These are phyloP conservation scores for Suillus clintonianus DNA, from an alignment of 768 basidiomycete species.

Conservation along the genomic window DNA sequence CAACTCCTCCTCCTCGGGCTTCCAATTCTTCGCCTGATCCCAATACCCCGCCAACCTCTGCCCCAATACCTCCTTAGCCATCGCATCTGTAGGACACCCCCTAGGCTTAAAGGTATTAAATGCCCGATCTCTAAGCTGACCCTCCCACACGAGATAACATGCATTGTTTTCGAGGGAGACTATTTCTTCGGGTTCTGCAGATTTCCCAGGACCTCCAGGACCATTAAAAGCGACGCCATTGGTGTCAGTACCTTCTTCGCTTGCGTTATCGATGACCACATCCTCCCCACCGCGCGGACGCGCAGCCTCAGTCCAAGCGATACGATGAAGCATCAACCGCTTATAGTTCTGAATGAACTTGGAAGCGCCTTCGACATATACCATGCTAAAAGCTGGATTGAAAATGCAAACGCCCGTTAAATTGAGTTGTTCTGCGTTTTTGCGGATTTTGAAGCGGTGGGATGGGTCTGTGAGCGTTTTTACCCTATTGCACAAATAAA, in stretches of 20 bases:
- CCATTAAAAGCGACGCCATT: slow-evolving; percentile 19
- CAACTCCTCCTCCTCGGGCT: slow-evolving; percentile 76
- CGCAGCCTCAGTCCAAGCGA: slow-evolving; percentile 92
- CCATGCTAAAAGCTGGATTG: slow-evolving; percentile 85
- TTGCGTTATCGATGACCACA: slow-evolving; percentile 60
- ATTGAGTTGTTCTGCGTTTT: slow-evolving; percentile 91
- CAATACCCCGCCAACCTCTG: slow-evolving; percentile 86
- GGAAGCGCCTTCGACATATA: slow-evolving; percentile 90
- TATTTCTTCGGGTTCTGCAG: slow-evolving; percentile 23
- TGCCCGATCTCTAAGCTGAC: slow-evolving; percentile 76
- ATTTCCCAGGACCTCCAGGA: slow-evolving; percentile 30
- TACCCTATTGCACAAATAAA: slow-evolving; percentile 50
- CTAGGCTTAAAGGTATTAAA: slow-evolving; percentile 82
- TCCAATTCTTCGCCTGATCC: slow-evolving; percentile 94
- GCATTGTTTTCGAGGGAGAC: slow-evolving; percentile 80
- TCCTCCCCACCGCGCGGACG: slow-evolving; percentile 75
- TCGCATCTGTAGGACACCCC: slow-evolving; percentile 79
- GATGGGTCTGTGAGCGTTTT: slow-evolving; percentile 87
- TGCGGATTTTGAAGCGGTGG: slow-evolving; percentile 95
- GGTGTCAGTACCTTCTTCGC: slow-evolving; percentile 40
- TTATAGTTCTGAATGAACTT: slow-evolving; percentile 89
- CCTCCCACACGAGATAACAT: slow-evolving; percentile 94
- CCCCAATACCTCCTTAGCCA: slow-evolving; percentile 86
- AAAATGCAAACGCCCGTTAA: slow-evolving; percentile 90
- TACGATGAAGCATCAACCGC: slow-evolving; percentile 81